These are phyloP conservation scores for Salix dunnii DNA, from an alignment of 345 rosid genomes.

Conservation along the genomic window DNA sequence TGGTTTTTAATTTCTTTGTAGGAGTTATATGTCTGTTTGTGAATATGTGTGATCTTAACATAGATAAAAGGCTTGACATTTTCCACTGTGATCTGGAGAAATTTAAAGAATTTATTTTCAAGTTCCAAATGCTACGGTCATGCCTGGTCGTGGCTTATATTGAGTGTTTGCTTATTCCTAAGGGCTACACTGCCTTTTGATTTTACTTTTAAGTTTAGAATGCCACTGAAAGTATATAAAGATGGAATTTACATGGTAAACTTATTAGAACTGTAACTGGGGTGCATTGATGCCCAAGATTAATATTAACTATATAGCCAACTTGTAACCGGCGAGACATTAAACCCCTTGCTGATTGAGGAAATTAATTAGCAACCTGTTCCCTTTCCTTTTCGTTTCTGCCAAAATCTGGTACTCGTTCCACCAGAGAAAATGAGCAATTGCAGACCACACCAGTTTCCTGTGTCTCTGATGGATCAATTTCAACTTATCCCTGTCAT, in stretches of 20 bases:
- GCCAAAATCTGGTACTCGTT: background rate
- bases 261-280: background rate
- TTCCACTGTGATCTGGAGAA: background rate
- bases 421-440: background rate
- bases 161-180: background rate
- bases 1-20: background rate
- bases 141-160: background rate
- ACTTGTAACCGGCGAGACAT: background rate
- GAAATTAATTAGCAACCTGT: background rate
- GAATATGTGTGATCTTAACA: background rate
- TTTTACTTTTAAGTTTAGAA: background rate
- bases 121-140: background rate
- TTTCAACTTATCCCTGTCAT: conserved; percentile 1
- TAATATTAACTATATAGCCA: too few species aligned
- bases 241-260: background rate
- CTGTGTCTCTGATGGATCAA: background rate
- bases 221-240: background rate
- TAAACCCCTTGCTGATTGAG: background rate
- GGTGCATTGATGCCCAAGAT: background rate
- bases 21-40: background rate
- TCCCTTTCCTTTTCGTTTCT: background rate
- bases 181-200: background rate
- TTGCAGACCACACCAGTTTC: background rate
- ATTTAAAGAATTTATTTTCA: too few species aligned
- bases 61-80: background rate